Evolutionary conservation across 441 rosid species (phyloP).

Genomic region (Arabidopsis lyrata): DNA sequence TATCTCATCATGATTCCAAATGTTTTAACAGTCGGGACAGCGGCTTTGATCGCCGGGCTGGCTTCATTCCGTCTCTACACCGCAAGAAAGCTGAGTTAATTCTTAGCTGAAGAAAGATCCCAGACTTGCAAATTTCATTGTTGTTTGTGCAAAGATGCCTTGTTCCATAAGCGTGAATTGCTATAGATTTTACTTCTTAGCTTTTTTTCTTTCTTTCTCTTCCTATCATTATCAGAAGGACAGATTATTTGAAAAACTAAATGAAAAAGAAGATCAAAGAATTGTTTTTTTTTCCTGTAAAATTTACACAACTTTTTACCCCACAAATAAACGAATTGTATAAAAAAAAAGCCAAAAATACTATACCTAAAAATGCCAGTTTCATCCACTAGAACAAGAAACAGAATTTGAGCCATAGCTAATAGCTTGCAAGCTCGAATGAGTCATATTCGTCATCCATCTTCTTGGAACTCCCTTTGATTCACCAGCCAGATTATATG

Average conservation of each 20-base stretch:
- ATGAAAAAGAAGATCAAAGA: neutral
- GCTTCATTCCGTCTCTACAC: slow-evolving; percentile 82
- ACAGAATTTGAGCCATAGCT: slow-evolving; percentile 81
- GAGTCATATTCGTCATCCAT: slow-evolving; percentile 92
- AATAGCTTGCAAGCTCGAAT: slow-evolving; percentile 75
- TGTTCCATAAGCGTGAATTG: slow-evolving; percentile 13
- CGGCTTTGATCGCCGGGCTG: slow-evolving; percentile 71
- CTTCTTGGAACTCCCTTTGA: slow-evolving; percentile 62
- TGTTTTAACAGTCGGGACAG: slow-evolving; percentile 73
- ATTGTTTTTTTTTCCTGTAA: neutral
- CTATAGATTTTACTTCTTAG: neutral
- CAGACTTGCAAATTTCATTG: slow-evolving; percentile 9
- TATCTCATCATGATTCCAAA: slow-evolving; percentile 24
- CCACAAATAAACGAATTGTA: slow-evolving; percentile 38
- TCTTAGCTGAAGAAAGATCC: slow-evolving; percentile 19
- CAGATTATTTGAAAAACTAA: neutral
- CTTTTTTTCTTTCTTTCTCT: neutral
- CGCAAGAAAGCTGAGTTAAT: slow-evolving; percentile 54
- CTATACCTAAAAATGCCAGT: slow-evolving; percentile 27
- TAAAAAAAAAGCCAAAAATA: slow-evolving; percentile 8
- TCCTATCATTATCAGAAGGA: neutral
- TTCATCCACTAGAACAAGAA: slow-evolving; percentile 60
- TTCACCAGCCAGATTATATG: slow-evolving; percentile 77
- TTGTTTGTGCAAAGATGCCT: slow-evolving; percentile 3
- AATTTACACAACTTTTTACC: slow-evolving; percentile 16